These are phyloP conservation scores for Gloeostereum incarnatum DNA, from an alignment of 768 basidiomycete genomes.

Conservation along the genomic window DNA sequence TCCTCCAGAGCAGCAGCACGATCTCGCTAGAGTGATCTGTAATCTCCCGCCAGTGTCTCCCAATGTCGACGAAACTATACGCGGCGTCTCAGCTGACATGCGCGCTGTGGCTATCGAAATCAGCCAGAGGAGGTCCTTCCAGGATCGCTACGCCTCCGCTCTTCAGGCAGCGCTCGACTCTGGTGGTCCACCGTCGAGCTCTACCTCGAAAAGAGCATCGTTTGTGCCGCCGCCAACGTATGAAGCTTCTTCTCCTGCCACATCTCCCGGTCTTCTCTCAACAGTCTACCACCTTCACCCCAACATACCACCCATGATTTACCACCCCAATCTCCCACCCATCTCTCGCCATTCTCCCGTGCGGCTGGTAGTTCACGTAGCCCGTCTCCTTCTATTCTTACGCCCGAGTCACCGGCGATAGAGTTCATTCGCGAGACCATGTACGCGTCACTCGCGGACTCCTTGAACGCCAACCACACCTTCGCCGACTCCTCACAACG, in stretches of 20 bases:
- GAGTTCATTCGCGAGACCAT: conserved; percentile 81
- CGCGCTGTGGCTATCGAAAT: conserved; percentile 84
- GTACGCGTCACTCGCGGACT: conserved; percentile 72
- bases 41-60: conserved; percentile 38
- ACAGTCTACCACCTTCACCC: conserved; percentile 10
- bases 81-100: conserved; percentile 71
- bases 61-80: conserved; percentile 31
- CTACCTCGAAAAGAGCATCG: conserved; percentile 35
- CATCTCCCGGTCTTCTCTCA: conserved; percentile 13
- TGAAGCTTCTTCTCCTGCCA: conserved; percentile 24
- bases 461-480: conserved; percentile 38
- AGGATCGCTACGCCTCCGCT: conserved; percentile 66
- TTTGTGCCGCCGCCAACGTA: conserved; percentile 71
- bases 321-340: conserved; percentile 17
- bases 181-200: conserved; percentile 24
- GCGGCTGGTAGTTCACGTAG: conserved; percentile 13
- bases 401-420: conserved; percentile 51
- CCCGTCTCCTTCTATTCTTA: conserved; percentile 29
- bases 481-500: conserved; percentile 43
- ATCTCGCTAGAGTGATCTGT: conserved; percentile 77
- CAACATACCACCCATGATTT: conserved; percentile 11
- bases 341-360: conserved; percentile 15
- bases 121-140: conserved; percentile 75
- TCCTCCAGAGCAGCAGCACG: conserved; percentile 59
- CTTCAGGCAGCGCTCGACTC: conserved; percentile 75